Evolutionary conservation across 2,329 filamentous ascomycete genomes (phyloP), one percentile per base, ranked within the genome.

Genomic region (Ophiostoma himal-ulmi): DNA sequence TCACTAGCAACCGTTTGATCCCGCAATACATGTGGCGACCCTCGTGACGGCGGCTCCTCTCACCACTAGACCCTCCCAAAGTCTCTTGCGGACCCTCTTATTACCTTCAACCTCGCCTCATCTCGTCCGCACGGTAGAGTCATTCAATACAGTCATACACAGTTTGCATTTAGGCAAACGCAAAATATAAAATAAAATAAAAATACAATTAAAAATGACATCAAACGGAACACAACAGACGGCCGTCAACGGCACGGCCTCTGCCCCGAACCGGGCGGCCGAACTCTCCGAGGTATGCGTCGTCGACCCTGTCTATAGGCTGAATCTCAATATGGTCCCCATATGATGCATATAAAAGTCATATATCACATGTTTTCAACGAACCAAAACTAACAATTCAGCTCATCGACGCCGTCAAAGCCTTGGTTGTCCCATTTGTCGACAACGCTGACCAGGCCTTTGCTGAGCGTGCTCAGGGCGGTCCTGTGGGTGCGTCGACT

Each of bases 351-450:
- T 48, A 20, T 48, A 5, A 5, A 48, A 5, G 2, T 48, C 17
- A 3, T 20, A n/a, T 3, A 30, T 20, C 6, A 5, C 6, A 48
- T 48, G 14, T 48, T 3, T 36, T 11, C 22, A 26, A 10, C 3
- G 22, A 22, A 64, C 8, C 17, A 36, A 30, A 14, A 14, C 48
- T 60, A 26, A 68, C 64, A n/a, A 1, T 2, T 3, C n/a, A 93
- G 91, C 84, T 93, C 66, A 84, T 93, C 67, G 82, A 85, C 70
- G 86, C 89, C 3, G 86, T 94, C 67, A 86, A 89, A 78, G 80
- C 83, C 10, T 83, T 93, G 70, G 85, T 94, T 71, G 81, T 93
- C 26, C 88, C 89, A 0, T 93, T 91, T 78, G 88, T 94, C 75
- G 84, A 82, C 72, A 82, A 84, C n/a, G 89, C 91, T 57, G 91